Conservation (phyloP, 805 yeast species). For the Ogataea nonfermentans region DNA sequence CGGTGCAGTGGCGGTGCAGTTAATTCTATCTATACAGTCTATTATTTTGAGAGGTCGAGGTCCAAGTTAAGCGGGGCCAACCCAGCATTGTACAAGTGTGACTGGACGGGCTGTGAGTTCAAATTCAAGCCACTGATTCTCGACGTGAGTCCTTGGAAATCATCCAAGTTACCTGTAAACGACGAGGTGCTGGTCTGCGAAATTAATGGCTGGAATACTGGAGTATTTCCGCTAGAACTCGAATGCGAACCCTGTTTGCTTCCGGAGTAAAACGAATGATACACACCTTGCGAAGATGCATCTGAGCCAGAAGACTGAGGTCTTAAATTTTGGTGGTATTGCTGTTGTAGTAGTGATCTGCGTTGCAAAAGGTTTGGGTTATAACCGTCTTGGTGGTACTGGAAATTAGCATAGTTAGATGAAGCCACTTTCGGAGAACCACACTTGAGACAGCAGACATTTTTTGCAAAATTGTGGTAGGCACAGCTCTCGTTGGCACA, state of each 20-base stretch:
- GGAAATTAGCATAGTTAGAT: slow-evolving; percentile 4
- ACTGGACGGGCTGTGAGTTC: slow-evolving; percentile 12
- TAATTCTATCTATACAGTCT: slow-evolving; percentile 2
- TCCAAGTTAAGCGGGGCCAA: slow-evolving; percentile 4
- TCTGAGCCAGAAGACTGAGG: slow-evolving; percentile 11
- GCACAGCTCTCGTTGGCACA: slow-evolving; percentile 75
- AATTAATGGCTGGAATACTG: slow-evolving; percentile 21
- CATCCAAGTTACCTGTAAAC: slow-evolving; percentile 15
- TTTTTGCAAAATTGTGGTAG: slow-evolving; percentile 92
- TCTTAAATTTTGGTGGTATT: slow-evolving; percentile 13
- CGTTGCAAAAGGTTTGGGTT: slow-evolving; percentile 3
- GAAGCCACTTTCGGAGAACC: slow-evolving; percentile 59
- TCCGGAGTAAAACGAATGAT: slow-evolving; percentile 8
- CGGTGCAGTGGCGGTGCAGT: slow-evolving; percentile 5
- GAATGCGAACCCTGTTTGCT: slow-evolving; percentile 17
- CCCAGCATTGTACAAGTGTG: slow-evolving; percentile 1
- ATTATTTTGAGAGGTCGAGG: slow-evolving; percentile 5
- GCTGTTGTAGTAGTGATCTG: slow-evolving; percentile 5
- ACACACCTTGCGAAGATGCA: slow-evolving; percentile 5
- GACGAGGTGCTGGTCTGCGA: slow-evolving; percentile 17
- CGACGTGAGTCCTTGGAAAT: slow-evolving; percentile 18
- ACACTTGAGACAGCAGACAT: slow-evolving; percentile 82
- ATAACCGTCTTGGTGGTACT: slow-evolving; percentile 6
- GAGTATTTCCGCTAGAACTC: slow-evolving; percentile 17
- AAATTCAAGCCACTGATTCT: slow-evolving; percentile 24